Evolutionary conservation across 2,329 filamentous ascomycete genomes (phyloP), one percentile per base, ranked within the genome.

Genomic region (Ophiostoma tasmaniense): DNA sequence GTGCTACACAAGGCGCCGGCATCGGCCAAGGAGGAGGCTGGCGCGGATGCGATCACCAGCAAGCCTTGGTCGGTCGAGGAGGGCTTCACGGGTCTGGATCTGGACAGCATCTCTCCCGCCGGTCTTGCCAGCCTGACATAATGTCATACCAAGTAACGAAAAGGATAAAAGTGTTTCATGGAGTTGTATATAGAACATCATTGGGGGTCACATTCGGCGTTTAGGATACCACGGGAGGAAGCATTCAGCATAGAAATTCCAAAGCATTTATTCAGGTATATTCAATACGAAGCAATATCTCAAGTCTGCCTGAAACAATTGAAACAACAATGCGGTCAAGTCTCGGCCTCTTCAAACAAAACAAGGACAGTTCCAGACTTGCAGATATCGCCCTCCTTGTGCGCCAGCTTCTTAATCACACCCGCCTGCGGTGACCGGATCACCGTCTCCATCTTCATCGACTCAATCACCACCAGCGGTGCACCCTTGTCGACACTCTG

Each of bases 371-470:
- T 92, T 7, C 90, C 90, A 5, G 89, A 89, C 77, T 91, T 91
- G 78, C 90, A 92, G 74, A 92, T 90, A 74, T 92, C 90, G 70
- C 91, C 91, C 80, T 89, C 85, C 75, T 88, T 87, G 76, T 93
- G 90, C 52, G 90, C 89, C 69, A 93, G 79, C 76, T 87, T 89
- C 77, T 90, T 88, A 71, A 93, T 85, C 0, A 87, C 81, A 7
- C 90, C 90, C 70, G 87, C 84, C 72, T 91, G 89, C 8, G 90
- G 90, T 67, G 90, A 91, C 71, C 90, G 84, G 73, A 93, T 93
- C 1, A 93, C 89, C 1, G 90, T 93, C 77, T 93, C 90, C 90
- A 93, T 93, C 82, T 93, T 93, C 90, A 93, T 93, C 70, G 90
- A 93, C 79, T 93, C 90, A 75, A 93, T 93, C 81, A 98, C 93